Base-by-base conservation (phyloP, 1,284 basidiomycete genomes). In the Microbotryum violaceum region DNA sequence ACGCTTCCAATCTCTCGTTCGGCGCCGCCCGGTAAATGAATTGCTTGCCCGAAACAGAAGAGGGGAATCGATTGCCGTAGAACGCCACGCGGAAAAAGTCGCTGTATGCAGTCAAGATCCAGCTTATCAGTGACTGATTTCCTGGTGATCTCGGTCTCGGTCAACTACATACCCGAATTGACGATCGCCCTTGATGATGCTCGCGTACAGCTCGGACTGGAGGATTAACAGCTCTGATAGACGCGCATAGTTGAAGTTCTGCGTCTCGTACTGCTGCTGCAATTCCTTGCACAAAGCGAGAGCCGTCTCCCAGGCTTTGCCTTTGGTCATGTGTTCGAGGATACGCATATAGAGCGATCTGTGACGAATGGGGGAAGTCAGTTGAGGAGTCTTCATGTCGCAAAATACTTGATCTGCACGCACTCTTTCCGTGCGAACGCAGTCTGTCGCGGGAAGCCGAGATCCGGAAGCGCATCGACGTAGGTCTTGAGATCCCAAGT, bases 11-110 rank as follows among this genome's bases (percentile, higher is more conserved):
- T 72, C 89, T 91, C 76, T 93, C 91, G 87, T 87, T 89, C 71
- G 91, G 89, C 71, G 85, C 87, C 2, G 89, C 91, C 54, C 93
- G 91, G 76, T 91, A 92, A 65, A 91, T 85, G 75, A 91, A 93
- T 68, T 89, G 87, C 74, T 91, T 91, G 70, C 87, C 83, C 61
- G 87, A 83, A 55, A 92, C 83, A 6, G 88, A 87, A 18, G 79
- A 81, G 1, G 91, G 91, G 79, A 92, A 94, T 68, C 84, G 70
- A 33, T 60, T 85, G n/a, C 91, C 91, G 74, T 86, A 91, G 77
- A 92, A 94, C 4, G 88, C 87, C 16, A 97, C 90, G 54, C 90
- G 81, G 80, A 94, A 98, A 77, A 94, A 97, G 70, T 91, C 89
- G 7, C 64, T 65, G 57, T 42, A 42, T 8, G 23, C 5, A 29